These are phyloP conservation scores for Heliamphora exappendiculata DNA, from an alignment of 148 eudicot genomes.

Conservation along the genomic window DNA sequence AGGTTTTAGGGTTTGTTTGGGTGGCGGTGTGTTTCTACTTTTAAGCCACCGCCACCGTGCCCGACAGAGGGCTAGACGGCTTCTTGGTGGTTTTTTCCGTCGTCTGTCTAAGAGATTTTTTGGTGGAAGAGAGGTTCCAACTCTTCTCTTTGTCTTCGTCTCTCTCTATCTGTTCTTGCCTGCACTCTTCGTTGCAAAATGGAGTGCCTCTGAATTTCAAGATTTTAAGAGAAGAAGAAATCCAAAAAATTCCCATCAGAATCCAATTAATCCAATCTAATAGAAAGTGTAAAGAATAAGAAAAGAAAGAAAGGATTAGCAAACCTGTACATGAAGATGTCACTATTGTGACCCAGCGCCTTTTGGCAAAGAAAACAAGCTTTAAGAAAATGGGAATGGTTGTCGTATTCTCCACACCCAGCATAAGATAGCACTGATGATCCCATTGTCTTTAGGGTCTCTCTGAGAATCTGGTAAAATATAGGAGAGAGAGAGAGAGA, in stretches of 20 bases:
- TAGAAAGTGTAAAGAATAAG: neutral
- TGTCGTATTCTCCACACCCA: conserved; percentile 35
- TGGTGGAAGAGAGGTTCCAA: conserved; percentile 22
- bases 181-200: conserved; percentile 79
- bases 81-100: conserved; percentile 13
- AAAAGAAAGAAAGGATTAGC: neutral
- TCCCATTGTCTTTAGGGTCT: conserved; percentile 22
- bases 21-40: neutral
- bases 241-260: conserved; percentile 7
- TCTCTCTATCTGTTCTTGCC: conserved; percentile 72
- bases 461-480: no score
- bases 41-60: conserved; percentile 31
- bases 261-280: neutral
- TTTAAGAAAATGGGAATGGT: conserved; percentile 67
- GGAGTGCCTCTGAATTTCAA: conserved; percentile 81
- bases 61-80: conserved; percentile 19
- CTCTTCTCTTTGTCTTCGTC: conserved; percentile 49
- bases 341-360: conserved; percentile 45
- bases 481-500: no score
- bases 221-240: neutral
- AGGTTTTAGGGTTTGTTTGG: neutral
- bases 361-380: conserved; percentile 67
- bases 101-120: conserved; percentile 19
- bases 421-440: conserved; percentile 25
- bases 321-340: conserved; percentile 95